Percentiles rank a stretch among this genome's conserved stretches.
phyloP scores from a whole-genome alignment of 176 grass and related monocot species.

The Carex myosuroides region DNA sequence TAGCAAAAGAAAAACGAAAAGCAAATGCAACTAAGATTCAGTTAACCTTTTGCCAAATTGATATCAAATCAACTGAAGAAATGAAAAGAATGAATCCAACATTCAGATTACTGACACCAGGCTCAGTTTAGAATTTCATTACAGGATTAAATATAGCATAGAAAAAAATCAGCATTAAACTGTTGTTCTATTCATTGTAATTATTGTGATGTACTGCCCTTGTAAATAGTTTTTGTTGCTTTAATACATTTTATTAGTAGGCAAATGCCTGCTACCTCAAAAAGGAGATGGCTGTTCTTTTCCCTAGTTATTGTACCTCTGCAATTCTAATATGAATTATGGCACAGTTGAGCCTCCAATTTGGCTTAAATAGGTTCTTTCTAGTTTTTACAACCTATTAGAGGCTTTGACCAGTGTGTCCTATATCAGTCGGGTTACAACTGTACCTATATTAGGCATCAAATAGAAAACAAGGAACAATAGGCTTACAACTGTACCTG shows the following conservation, averaged over 20 bases:
- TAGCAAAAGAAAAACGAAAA: neutral
- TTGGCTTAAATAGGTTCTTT: neutral
- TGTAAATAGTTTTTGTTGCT: too few species aligned
- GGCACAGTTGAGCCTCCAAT: neutral
- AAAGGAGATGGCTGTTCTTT: neutral
- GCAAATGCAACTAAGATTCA: neutral
- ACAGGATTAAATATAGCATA: neutral
- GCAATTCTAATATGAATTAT: neutral
- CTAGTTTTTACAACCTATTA: neutral
- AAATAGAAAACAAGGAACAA: neutral
- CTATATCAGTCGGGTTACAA: neutral
- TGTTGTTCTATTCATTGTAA: too few species aligned
- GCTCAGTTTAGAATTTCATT: neutral
- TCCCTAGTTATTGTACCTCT: neutral
- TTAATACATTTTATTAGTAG: too few species aligned
- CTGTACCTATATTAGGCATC: neutral
- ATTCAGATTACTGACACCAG: neutral
- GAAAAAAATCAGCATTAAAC: neutral
- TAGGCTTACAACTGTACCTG: constrained; percentile 32
- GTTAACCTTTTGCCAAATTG: neutral
- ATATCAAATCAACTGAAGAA: neutral
- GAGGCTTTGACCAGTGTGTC: neutral
- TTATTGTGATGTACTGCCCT: too few species aligned
- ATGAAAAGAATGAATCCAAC: neutral
- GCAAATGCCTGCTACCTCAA: too few species aligned